Evolutionary conservation across 306 rosid species (phyloP), one percentile per base, ranked within the genome.

Genomic region (Urtica urens): DNA sequence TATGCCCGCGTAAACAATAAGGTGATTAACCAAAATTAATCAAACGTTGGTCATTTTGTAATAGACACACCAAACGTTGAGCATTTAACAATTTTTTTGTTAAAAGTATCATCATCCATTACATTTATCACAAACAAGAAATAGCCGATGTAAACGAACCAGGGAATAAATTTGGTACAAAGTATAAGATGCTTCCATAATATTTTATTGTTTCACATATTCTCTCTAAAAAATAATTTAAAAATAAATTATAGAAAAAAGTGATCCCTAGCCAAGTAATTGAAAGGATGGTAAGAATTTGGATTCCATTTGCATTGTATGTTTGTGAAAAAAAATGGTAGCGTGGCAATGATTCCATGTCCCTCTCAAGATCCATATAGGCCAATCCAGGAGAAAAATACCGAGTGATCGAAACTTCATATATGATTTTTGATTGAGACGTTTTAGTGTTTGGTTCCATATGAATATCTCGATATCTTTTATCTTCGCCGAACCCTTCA

Each of bases 371-470:
- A 19, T 18, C 22, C 48, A 22, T n/a, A n/a, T 21, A 44, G 17
- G 45, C 11, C 15, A 39, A 39, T 39, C 16, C 2, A 22, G 45
- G 45, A 39, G 15, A 9, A 39, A 39, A 39, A 3, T 9, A 16
- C 15, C 20, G 9, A 43, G 10, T 43, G 27, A n/a, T n/a, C n/a
- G 49, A 12, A 44, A 44, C 28, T 44, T 44, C 49, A 21, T 3
- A 44, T 26, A 10, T 44, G n/a, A 11, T 44, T 44, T 28, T 44
- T 26, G 49, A 44, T 18, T 21, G 49, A 23, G 49, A 44, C 49
- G 12, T 13, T 44, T 44, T 29, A 19, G 5, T 44, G 49, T 20
- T 44, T 44, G 21, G 14, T 15, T 43, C 48, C 48, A 43, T 43
- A 43, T n/a, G n/a, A 43, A 20, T 6, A 7, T 43, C 48, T 43